Conservation (phyloP, 352 stramenopile species). For the Hyaloperonospora brassicae region DNA sequence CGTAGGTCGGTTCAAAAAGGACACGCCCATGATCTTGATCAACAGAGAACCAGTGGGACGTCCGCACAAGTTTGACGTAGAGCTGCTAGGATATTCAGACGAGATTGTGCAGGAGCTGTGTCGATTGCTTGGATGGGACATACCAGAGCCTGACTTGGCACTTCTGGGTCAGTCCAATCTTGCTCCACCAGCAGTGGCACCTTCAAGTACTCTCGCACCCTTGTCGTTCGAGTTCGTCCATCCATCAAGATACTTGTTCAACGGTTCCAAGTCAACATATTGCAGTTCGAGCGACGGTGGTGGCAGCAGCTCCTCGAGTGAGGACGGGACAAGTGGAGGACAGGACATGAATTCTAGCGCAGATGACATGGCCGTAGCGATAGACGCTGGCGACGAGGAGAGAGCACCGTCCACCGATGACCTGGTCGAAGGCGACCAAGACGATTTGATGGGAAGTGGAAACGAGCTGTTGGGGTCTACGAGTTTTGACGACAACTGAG, state of each 20-base stretch:
- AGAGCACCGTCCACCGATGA: constrained; percentile 13
- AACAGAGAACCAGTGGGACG: constrained; percentile 76
- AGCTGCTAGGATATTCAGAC: constrained; percentile 76
- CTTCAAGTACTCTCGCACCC: constrained; percentile 23
- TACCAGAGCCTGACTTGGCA: constrained; percentile 60
- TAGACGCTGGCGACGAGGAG: constrained; percentile 30
- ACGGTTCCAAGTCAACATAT: constrained; percentile 54
- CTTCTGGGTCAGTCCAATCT: constrained; percentile 60
- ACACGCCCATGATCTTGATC: constrained; percentile 79
- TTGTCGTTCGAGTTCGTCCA: constrained; percentile 59
- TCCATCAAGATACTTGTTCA: constrained; percentile 70
- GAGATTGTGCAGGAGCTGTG: constrained; percentile 81
- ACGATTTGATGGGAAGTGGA: constrained; percentile 67
- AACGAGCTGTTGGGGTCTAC: constrained; percentile 58
- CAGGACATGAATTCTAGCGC: constrained; percentile 18
- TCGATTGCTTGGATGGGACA: constrained; percentile 65
- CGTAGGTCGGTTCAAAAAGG: constrained; percentile 71
- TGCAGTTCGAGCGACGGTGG: constrained; percentile 52
- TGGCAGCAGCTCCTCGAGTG: constrained; percentile 46
- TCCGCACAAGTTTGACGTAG: constrained; percentile 79
- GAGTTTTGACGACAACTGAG: constrained; percentile 53
- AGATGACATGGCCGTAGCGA: constrained; percentile 24
- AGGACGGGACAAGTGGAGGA: constrained; percentile 32
- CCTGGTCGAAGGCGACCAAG: constrained; percentile 45
- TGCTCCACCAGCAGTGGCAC: constrained; percentile 13